phyloP scores from a whole-genome alignment of 148 eudicot genomes.

The Dysphania ambrosioides region DNA sequence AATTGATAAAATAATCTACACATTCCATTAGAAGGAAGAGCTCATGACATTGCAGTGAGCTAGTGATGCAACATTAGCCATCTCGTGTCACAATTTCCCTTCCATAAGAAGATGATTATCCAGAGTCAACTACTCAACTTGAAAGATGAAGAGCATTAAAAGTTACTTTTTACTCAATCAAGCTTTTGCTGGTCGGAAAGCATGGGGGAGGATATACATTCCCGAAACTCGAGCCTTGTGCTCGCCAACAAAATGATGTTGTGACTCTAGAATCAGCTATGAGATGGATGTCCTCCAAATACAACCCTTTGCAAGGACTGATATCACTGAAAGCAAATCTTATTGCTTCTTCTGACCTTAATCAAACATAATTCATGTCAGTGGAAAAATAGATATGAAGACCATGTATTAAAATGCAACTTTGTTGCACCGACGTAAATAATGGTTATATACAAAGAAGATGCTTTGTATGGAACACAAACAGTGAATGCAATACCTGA shows the following conservation, averaged over 20 bases:
- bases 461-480: neutral
- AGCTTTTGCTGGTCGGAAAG: constrained; percentile 30
- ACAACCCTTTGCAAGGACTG: constrained; percentile 58
- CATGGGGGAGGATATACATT: constrained; percentile 61
- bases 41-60: neutral
- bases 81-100: neutral
- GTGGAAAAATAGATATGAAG: neutral
- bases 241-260: constrained; percentile 79
- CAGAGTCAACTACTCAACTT: constrained; percentile 9
- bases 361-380: neutral
- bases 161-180: constrained; percentile 22
- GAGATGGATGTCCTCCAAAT: constrained; percentile 69
- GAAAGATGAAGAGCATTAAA: constrained; percentile 26
- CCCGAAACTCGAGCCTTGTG: constrained; percentile 69
- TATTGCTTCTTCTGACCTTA: constrained; percentile 65
- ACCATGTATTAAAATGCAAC: no score
- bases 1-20: neutral
- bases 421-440: no score
- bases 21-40: neutral
- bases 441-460: no score
- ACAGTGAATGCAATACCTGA: constrained; percentile 45
- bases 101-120: neutral
- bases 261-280: constrained; percentile 34
- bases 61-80: no score
- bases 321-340: constrained; percentile 75